Conservation (phyloP, 2,329 filamentous ascomycete species). For the Bisporella sp. region DNA sequence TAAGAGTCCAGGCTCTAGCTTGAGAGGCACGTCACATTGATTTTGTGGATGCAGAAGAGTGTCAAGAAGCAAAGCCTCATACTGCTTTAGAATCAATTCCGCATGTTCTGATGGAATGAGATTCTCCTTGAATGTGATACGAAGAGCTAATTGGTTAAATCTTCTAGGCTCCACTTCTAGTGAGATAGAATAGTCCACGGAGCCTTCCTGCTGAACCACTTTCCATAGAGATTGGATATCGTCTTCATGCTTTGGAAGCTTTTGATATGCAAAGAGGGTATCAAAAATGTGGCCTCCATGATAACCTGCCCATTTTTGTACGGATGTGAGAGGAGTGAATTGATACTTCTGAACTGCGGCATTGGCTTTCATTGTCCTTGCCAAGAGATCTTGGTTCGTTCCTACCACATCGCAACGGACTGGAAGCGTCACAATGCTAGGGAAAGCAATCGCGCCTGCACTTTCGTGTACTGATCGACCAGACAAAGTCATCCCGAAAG, state of each 20-base stretch:
- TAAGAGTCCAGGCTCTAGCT: constrained; percentile 37
- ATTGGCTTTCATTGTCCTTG: constrained; percentile 59
- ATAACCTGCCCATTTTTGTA: constrained; percentile 66
- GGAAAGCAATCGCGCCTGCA: constrained; percentile 58
- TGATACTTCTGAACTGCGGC: constrained; percentile 61
- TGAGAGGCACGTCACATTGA: constrained; percentile 17
- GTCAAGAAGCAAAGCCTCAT: constrained; percentile 58
- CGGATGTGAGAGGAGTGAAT: constrained; percentile 60
- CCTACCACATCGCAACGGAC: constrained; percentile 50
- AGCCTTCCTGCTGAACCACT: constrained; percentile 57
- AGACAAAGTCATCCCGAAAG: constrained; percentile 76
- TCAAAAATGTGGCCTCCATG: constrained; percentile 68
- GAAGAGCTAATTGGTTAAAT: constrained; percentile 46
- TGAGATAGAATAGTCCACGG: constrained; percentile 72
- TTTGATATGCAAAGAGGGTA: constrained; percentile 79
- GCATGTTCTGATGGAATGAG: constrained; percentile 65
- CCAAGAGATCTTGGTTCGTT: constrained; percentile 50
- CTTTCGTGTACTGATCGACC: constrained; percentile 55
- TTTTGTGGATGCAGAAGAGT: constrained; percentile 44
- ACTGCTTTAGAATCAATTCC: constrained; percentile 58
- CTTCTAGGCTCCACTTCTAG: constrained; percentile 63
- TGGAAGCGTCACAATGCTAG: constrained; percentile 77
- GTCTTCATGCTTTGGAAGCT: constrained; percentile 30
- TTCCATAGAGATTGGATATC: constrained; percentile 43
- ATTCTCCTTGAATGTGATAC: constrained; percentile 58